phyloP scores from a whole-genome alignment of 73 alveolate genomes.

The Paramecium biaurelia region DNA sequence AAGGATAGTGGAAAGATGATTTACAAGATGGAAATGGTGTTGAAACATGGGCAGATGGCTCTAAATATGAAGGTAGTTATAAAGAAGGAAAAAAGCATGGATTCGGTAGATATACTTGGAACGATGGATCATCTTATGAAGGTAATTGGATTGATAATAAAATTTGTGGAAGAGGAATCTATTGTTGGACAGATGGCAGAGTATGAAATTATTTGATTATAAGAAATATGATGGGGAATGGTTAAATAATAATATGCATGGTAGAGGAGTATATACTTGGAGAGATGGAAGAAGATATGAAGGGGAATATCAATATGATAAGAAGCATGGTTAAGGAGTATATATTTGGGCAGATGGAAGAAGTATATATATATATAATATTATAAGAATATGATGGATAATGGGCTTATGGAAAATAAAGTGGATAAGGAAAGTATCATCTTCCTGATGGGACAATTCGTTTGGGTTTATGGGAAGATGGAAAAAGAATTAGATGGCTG shows the following conservation, averaged over 20 bases:
- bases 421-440: constrained; percentile 83
- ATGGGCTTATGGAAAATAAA: constrained; percentile 71
- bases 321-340: constrained; percentile 93
- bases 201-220: background rate
- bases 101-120: constrained; percentile 69
- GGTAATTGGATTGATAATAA: constrained; percentile 79
- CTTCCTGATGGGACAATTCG: constrained; percentile 69
- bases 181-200: constrained; percentile 91
- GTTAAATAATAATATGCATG: constrained; percentile 78
- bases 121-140: constrained; percentile 69
- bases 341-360: constrained; percentile 94
- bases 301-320: constrained; percentile 92
- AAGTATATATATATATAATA: background rate
- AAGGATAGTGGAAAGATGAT: constrained; percentile 74
- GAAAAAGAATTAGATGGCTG: constrained; percentile 70
- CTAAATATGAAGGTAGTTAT: constrained; percentile 73
- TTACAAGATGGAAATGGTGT: constrained; percentile 72
- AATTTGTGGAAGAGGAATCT: constrained; percentile 87
- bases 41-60: constrained; percentile 77
- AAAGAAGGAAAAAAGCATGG: constrained; percentile 81
- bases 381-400: constrained; percentile 58
- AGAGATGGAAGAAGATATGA: constrained; percentile 95
- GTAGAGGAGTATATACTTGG: constrained; percentile 91
- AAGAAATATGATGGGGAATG: constrained; percentile 61
- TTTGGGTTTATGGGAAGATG: constrained; percentile 76